These are phyloP conservation scores for Fusarium xyrophilum DNA, from an alignment of 2,329 filamentous ascomycete species.

Conservation along the genomic window DNA sequence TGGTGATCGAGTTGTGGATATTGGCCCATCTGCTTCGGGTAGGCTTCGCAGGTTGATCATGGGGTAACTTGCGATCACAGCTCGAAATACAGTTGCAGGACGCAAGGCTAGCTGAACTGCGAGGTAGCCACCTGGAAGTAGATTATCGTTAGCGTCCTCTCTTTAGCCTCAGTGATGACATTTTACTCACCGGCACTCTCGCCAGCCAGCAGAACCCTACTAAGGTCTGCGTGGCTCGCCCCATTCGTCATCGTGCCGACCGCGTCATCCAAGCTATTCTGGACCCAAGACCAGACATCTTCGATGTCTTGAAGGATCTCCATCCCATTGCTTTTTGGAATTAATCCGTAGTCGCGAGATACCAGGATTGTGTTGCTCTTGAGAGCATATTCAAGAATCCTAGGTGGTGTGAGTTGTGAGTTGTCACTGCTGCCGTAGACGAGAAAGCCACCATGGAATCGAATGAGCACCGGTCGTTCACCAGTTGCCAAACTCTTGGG, in stretches of 20 bases:
- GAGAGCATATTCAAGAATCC: not conserved
- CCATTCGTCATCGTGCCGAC: not conserved
- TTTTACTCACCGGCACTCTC: not conserved
- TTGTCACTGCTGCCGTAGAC: not conserved
- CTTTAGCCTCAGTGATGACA: rapidly evolving
- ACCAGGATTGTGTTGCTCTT: rapidly evolving
- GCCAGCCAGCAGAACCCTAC: rapidly evolving
- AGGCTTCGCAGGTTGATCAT: not conserved
- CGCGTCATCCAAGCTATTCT: not conserved
- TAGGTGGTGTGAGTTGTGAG: rapidly evolving
- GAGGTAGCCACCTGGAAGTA: not conserved
- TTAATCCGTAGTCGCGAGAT: rapidly evolving
- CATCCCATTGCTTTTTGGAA: rapidly evolving
- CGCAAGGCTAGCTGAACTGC: not conserved
- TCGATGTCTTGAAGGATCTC: not conserved
- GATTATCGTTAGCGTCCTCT: rapidly evolving
- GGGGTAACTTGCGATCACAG: not conserved
- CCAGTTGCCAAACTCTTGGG: rapidly evolving
- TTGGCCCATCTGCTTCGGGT: not conserved
- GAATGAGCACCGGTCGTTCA: rapidly evolving
- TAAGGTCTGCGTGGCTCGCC: rapidly evolving
- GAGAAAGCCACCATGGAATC: not conserved
- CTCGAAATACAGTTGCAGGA: not conserved
- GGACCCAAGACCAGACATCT: not conserved
- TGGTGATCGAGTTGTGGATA: not conserved